phyloP scores from a whole-genome alignment of 176 grass and related monocot genomes.

The Musa schizocarpa region DNA sequence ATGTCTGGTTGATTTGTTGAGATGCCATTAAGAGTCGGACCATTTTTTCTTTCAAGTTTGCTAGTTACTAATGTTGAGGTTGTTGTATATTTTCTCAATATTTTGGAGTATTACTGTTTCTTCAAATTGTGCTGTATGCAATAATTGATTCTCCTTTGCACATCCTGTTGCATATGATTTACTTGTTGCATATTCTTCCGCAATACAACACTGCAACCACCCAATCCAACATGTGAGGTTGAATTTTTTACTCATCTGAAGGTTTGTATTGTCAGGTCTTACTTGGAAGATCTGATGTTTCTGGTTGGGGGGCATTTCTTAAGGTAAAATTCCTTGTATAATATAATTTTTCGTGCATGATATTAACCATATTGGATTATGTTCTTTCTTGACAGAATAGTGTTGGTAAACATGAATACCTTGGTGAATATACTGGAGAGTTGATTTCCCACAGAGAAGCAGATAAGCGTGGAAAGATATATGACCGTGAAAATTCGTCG shows the following conservation, averaged over 20 bases:
- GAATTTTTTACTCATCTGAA: neutral
- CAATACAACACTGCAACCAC: neutral
- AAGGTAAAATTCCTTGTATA: constrained; percentile 43
- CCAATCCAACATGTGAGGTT: neutral
- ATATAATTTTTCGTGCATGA: neutral
- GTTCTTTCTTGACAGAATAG: constrained; percentile 53
- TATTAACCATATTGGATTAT: neutral
- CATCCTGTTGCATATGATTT: neutral
- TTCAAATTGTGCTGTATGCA: neutral
- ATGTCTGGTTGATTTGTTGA: too few species aligned
- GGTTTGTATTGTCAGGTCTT: constrained; percentile 41
- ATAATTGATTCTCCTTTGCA: neutral
- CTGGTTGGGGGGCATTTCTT: constrained; percentile 93
- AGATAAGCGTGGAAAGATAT: constrained; percentile 95
- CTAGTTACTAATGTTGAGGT: neutral
- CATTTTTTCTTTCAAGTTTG: too few species aligned
- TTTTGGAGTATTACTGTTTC: neutral
- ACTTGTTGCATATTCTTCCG: neutral
- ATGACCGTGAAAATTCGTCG: constrained; percentile 88
- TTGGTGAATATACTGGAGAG: constrained; percentile 96
- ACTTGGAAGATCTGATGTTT: constrained; percentile 89
- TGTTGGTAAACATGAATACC: constrained; percentile 92
- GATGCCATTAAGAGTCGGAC: too few species aligned
- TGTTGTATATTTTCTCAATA: neutral
- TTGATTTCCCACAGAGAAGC: constrained; percentile 92